Evolutionary conservation across 306 rosid species (phyloP).

Genomic region (Cucumis cinereus): DNA sequence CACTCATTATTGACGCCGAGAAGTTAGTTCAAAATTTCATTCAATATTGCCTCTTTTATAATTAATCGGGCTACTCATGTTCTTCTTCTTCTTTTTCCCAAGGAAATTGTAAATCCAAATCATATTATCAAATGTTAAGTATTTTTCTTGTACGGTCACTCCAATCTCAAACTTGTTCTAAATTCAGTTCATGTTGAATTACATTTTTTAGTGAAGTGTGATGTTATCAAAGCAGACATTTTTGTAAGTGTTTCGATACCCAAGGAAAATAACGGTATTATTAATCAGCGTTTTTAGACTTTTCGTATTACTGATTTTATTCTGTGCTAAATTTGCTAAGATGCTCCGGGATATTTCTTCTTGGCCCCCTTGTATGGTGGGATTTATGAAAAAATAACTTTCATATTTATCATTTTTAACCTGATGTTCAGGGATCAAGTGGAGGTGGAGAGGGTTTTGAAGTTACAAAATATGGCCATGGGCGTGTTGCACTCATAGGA

Average conservation of each 20-base stretch:
- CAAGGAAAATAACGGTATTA: neutral
- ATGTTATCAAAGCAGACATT: neutral
- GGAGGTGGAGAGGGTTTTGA: slow-evolving; percentile 99
- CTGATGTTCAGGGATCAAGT: slow-evolving; percentile 70
- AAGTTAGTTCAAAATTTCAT: neutral
- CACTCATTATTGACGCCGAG: neutral
- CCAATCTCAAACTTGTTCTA: neutral
- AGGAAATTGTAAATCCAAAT: neutral
- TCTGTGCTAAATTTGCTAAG: neutral
- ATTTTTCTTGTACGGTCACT: neutral
- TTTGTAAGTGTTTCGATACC: neutral
- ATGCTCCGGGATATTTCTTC: neutral
- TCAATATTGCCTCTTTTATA: neutral
- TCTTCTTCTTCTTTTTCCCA: neutral
- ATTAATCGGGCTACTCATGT: neutral
- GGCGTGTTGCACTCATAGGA: slow-evolving; percentile 96
- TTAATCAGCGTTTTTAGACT: neutral
- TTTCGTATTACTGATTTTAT: neutral
- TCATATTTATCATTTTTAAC: slow-evolving; percentile 10
- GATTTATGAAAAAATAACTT: neutral
- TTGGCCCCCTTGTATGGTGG: neutral
- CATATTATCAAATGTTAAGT: neutral
- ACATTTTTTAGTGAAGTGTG: neutral
- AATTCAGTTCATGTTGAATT: neutral
- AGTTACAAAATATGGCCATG: slow-evolving; percentile 95